These are phyloP conservation scores for Penicillium sp. DNA, from an alignment of 2,329 filamentous ascomycete species.

Conservation along the genomic window DNA sequence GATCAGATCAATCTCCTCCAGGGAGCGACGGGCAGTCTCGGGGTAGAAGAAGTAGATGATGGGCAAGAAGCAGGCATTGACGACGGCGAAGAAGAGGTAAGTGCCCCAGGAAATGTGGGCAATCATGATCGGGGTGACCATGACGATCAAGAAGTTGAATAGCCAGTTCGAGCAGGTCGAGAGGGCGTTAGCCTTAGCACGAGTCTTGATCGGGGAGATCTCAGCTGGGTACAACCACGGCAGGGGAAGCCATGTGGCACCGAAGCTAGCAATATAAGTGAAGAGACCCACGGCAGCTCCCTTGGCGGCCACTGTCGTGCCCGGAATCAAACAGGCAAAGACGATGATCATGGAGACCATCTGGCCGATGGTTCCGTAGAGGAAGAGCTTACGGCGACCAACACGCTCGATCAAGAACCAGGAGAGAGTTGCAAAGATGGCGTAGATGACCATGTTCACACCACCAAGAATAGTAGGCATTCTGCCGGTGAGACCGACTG, in stretches of 20 bases:
- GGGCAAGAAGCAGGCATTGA: slow-evolving; percentile 50
- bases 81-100: slow-evolving; percentile 45
- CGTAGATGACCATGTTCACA: slow-evolving; percentile 50
- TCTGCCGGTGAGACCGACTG: slow-evolving; percentile 41
- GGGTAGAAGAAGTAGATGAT: slow-evolving; percentile 57
- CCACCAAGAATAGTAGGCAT: slow-evolving; percentile 54
- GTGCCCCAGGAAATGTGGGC: slow-evolving; percentile 41
- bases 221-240: slow-evolving; percentile 58
- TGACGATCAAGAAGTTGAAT: slow-evolving; percentile 57
- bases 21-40: slow-evolving; percentile 46
- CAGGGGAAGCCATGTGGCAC: slow-evolving; percentile 63
- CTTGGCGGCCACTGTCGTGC: slow-evolving; percentile 26
- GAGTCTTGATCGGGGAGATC: slow-evolving; percentile 55
- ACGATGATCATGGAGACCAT: slow-evolving; percentile 40
- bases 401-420: slow-evolving; percentile 52
- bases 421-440: slow-evolving; percentile 43
- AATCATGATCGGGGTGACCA: slow-evolving; percentile 49
- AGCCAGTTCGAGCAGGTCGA: slow-evolving; percentile 57
- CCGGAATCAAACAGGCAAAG: slow-evolving; percentile 40
- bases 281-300: slow-evolving; percentile 61
- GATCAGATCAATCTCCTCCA: slow-evolving; percentile 47
- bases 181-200: slow-evolving; percentile 56
- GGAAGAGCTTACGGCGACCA: slow-evolving; percentile 46
- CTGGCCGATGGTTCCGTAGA: slow-evolving; percentile 40
- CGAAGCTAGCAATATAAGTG: slow-evolving; percentile 68